These are phyloP conservation scores for Aspergillus vadensis DNA, from an alignment of 2,329 filamentous ascomycete species.

Conservation along the genomic window DNA sequence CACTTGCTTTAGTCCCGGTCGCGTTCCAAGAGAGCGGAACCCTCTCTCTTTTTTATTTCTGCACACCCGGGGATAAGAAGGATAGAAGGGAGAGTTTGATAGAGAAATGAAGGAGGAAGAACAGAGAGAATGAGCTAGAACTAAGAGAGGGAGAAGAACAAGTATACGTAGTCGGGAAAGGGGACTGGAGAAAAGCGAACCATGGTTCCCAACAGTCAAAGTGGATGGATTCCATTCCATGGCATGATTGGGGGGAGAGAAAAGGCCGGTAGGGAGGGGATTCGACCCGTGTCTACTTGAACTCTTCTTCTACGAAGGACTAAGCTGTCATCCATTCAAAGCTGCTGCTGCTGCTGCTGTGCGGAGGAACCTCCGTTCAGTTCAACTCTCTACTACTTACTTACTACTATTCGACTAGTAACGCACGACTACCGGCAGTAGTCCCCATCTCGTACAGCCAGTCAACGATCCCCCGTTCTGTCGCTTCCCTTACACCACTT, in stretches of 20 bases:
- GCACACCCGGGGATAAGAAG: no score
- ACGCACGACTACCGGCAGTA: no score
- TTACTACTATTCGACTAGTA: no score
- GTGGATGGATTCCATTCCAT: neutral
- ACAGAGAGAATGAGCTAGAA: neutral
- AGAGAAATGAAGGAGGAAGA: neutral
- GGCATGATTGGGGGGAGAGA: neutral
- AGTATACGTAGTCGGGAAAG: neutral
- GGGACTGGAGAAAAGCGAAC: neutral
- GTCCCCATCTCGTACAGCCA: neutral
- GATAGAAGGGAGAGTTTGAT: neutral
- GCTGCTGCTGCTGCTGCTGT: neutral
- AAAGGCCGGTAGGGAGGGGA: neutral
- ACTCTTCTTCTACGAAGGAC: neutral
- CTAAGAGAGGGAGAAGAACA: neutral
- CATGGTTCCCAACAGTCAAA: neutral
- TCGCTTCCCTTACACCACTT: neutral
- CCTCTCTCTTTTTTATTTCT: constrained; percentile 1
- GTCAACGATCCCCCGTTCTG: neutral
- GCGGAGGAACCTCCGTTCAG: neutral
- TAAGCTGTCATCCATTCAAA: no score
- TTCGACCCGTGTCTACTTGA: neutral
- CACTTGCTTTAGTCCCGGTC: constrained; percentile 12
- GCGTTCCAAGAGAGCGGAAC: constrained; percentile 25
- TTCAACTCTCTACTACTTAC: no score